Evolutionary conservation across 2,329 filamentous ascomycete species (phyloP).

Genomic region (Diaporthe amygdali): DNA sequence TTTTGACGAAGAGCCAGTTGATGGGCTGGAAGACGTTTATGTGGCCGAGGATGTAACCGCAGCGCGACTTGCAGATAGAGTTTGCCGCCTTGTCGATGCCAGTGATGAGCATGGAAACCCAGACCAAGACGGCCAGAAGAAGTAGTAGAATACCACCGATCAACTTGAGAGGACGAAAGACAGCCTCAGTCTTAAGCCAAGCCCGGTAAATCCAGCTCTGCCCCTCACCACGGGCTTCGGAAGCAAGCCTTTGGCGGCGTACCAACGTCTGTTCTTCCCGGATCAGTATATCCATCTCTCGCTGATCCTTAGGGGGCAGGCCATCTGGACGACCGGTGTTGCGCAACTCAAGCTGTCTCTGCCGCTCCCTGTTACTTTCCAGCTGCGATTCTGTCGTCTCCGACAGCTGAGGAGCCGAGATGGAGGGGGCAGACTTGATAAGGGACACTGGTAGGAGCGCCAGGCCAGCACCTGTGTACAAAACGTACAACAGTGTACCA

Average conservation of each 20-base stretch:
- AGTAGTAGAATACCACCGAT: constrained; percentile 82
- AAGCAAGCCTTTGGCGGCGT: constrained; percentile 84
- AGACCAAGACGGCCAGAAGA: constrained; percentile 75
- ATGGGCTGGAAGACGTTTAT: constrained; percentile 95
- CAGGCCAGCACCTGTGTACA: constrained; percentile 89
- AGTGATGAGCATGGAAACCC: constrained; percentile 93
- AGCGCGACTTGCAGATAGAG: constrained; percentile 87
- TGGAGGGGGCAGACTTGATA: constrained; percentile 88
- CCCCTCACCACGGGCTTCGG: constrained; percentile 81
- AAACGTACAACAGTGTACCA: constrained; percentile 82
- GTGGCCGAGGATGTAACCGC: constrained; percentile 86
- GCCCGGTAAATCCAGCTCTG: constrained; percentile 72
- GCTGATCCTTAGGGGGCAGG: constrained; percentile 82
- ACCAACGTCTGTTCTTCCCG: constrained; percentile 93
- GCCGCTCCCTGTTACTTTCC: constrained; percentile 87
- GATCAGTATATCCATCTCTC: constrained; percentile 84
- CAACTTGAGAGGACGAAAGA: constrained; percentile 89
- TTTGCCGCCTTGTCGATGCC: constrained; percentile 96
- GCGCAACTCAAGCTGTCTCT: constrained; percentile 87
- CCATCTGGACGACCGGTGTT: constrained; percentile 76
- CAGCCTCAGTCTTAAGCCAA: constrained; percentile 81
- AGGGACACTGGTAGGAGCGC: constrained; percentile 88
- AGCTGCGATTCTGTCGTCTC: constrained; percentile 81
- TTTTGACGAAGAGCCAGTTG: constrained; percentile 85
- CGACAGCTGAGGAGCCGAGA: constrained; percentile 80